Evolutionary conservation across 805 yeast genomes (phyloP), one percentile per base, ranked within the genome.

Genomic region (Pichia kluyveri): DNA sequence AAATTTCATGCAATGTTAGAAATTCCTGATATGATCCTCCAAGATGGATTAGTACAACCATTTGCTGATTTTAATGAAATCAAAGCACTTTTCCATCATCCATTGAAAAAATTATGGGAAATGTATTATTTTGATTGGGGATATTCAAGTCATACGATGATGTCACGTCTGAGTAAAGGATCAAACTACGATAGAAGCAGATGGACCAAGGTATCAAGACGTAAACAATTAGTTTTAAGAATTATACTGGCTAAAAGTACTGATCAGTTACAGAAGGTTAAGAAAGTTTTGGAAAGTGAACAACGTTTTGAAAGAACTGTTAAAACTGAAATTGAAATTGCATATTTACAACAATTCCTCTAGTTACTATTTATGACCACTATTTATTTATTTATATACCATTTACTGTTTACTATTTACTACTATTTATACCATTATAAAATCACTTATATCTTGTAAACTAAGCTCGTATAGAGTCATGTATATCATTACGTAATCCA

Each of bases 151-250:
- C 53, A 52, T 28, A 49, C 56, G 26, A 44, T 57, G 49, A 45
- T 57, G 2, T 46, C 49, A n/a, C 51, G 55, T 43, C 53, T 54
- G 36, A 46, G 48, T n/a, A 51, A 45, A 14, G 54, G 49, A 8
- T 30, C 26, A 37, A 49, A 48, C 15, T 55, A 46, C 10, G 74
- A 82, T 53, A 72, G 71, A 8, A 66, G 66, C 41, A 72, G 77
- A 10, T 73, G 72, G 48, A 62, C 68, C 15, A 73, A 75, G 19
- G 68, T 75, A 12, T 64, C 67, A 14, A 55, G 46, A 34, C 66
- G 68, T 40, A 65, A 69, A 55, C 87, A 87, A 55, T 73, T 88
- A 12, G 71, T 90, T 8, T 65, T 91, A 51, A 72, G 97, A 44
- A 71, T 88, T 15, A 61, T 91, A 46, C 65, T 89, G 27, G 71